Conservation (phyloP, 805 yeast genomes). For the Candida stauntonica region DNA sequence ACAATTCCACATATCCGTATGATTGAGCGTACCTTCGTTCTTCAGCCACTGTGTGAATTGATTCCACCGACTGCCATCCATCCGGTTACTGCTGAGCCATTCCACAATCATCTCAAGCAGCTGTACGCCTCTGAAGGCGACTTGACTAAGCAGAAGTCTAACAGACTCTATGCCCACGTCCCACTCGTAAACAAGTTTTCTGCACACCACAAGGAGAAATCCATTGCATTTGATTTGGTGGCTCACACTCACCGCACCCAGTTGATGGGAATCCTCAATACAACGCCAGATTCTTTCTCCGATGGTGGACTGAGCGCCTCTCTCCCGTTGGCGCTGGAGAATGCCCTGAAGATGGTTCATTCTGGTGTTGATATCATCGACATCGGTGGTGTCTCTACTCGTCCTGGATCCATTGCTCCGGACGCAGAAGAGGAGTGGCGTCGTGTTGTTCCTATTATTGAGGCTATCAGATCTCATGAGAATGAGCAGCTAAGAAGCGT, state of each 20-base stretch:
- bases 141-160: slow-evolving; percentile 43
- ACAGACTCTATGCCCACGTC: slow-evolving; percentile 43
- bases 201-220: slow-evolving; percentile 18
- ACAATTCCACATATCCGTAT: slow-evolving; percentile 83
- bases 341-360: slow-evolving; percentile 45
- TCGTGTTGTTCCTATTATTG: slow-evolving; percentile 68
- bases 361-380: slow-evolving; percentile 78
- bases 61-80: slow-evolving; percentile 62
- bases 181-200: slow-evolving; percentile 37
- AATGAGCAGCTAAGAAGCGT: slow-evolving; percentile 36
- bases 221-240: slow-evolving; percentile 42
- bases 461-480: slow-evolving; percentile 47
- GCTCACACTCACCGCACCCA: slow-evolving; percentile 47
- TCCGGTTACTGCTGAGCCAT: slow-evolving; percentile 84
- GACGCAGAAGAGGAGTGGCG: slow-evolving; percentile 59
- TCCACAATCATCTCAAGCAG: slow-evolving; percentile 60
- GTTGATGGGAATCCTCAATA: slow-evolving; percentile 83
- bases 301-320: slow-evolving; percentile 65
- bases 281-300: slow-evolving; percentile 93
- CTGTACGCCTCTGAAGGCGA: slow-evolving; percentile 36
- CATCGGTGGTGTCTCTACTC: slow-evolving; percentile 91
- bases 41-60: slow-evolving; percentile 83
- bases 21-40: slow-evolving; percentile 86
- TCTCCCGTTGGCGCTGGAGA: slow-evolving; percentile 37
- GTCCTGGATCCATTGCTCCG: slow-evolving; percentile 74